phyloP scores from a whole-genome alignment of 2,329 filamentous ascomycete species.

The Diaporthe vexans region DNA sequence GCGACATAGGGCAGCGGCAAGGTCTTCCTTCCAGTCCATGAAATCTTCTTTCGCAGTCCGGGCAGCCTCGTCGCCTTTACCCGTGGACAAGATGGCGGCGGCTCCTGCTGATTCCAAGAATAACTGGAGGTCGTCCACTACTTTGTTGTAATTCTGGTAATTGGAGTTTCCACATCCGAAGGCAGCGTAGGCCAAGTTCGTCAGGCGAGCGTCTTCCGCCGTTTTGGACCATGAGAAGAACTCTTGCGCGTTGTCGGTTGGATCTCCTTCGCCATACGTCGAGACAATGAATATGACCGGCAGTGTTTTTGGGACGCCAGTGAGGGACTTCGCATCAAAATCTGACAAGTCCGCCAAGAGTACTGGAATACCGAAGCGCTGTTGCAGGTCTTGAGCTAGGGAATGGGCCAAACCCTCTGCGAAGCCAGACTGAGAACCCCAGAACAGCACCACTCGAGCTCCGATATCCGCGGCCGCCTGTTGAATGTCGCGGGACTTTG shows the following conservation, averaged over 20 bases:
- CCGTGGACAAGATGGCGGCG: not conserved
- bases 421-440: conserved; percentile 1
- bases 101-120: not conserved
- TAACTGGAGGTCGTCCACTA: not conserved
- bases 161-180: not conserved
- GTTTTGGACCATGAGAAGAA: conserved; percentile 2
- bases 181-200: not conserved
- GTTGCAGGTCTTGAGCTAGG: not conserved
- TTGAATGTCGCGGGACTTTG: not conserved
- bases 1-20: not conserved
- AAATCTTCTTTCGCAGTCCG: not conserved
- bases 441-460: not conserved
- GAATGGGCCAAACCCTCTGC: not conserved
- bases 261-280: not conserved
- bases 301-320: not conserved
- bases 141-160: not conserved
- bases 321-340: not conserved
- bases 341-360: not conserved
- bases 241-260: not conserved
- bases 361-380: not conserved
- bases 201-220: not conserved
- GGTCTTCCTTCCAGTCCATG: not conserved
- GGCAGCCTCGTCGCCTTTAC: not conserved
- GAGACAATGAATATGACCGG: not conserved
- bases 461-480: not conserved